These are phyloP conservation scores for Hibiscus mutabilis DNA, from an alignment of 345 rosid species.

Conservation along the genomic window DNA sequence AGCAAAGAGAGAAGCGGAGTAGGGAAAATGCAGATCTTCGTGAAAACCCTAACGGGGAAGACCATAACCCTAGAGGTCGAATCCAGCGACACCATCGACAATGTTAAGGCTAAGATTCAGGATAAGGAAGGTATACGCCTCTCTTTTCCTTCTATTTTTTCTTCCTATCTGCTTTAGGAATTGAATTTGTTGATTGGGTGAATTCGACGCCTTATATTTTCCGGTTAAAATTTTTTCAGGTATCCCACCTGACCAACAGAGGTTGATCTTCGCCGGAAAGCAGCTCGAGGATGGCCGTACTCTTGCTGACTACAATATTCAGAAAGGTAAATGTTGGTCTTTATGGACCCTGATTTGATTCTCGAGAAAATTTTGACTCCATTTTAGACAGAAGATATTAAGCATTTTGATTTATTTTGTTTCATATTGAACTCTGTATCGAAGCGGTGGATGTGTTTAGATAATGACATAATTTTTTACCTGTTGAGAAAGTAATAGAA, in stretches of 20 bases:
- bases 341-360: not conserved
- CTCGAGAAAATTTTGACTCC: not conserved
- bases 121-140: conserved; percentile 53
- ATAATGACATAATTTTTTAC: not conserved
- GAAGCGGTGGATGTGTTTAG: not conserved
- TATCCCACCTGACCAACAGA: conserved; percentile 54
- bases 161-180: not conserved
- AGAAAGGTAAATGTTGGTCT: conserved; percentile 27
- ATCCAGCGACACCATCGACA: conserved; percentile 68
- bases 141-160: too few relatives aligned
- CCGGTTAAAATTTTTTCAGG: too few relatives aligned
- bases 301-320: conserved; percentile 44
- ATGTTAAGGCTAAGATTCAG: conserved; percentile 74
- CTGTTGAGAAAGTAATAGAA: not conserved
- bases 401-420: too few relatives aligned
- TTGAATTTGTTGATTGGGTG: not conserved
- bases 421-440: not conserved
- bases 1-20: not conserved
- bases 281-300: conserved; percentile 57
- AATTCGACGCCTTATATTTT: not conserved
- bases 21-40: conserved; percentile 61
- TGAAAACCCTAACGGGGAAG: conserved; percentile 69
- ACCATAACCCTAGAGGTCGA: conserved; percentile 74
- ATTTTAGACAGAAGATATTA: not conserved
- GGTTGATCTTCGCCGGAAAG: conserved; percentile 47